Conservation (phyloP, 345 rosid species). For the Orychophragmus violaceus region DNA sequence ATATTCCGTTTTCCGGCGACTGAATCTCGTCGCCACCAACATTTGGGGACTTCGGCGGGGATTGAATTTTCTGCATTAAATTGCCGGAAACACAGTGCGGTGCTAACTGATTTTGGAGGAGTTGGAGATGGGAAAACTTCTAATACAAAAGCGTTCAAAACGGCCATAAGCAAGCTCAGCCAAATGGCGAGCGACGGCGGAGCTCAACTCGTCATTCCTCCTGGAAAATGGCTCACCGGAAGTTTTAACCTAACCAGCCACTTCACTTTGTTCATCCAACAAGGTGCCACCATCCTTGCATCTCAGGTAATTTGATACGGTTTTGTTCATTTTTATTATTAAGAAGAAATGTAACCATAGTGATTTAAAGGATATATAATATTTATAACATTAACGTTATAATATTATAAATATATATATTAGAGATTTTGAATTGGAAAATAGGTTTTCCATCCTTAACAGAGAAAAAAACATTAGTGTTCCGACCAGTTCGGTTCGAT, state of each 20-base stretch:
- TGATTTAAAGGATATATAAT: neutral
- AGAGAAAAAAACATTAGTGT: no score
- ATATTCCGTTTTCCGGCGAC: constrained; percentile 3
- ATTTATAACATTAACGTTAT: neutral
- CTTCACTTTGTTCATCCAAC: constrained; percentile 69
- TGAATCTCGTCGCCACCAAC: neutral
- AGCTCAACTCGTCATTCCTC: constrained; percentile 65
- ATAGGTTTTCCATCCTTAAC: no score
- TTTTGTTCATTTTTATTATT: neutral
- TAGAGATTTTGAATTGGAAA: no score
- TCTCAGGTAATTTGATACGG: constrained; percentile 43
- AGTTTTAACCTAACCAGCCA: constrained; percentile 78
- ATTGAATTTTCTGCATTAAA: constrained; percentile 36
- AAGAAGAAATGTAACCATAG: neutral
- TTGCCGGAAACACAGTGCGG: constrained; percentile 64
- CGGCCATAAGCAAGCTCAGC: constrained; percentile 48
- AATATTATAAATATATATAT: neutral
- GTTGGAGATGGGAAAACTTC: constrained; percentile 72
- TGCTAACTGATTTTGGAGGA: constrained; percentile 63
- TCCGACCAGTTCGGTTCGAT: constrained; percentile 5
- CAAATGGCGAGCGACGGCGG: constrained; percentile 50
- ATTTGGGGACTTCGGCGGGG: neutral
- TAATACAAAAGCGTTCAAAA: constrained; percentile 53
- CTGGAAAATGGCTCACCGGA: constrained; percentile 85
- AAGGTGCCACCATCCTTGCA: constrained; percentile 62